Base-by-base conservation (phyloP, 1,139 yeast genomes). In the Nematodospora anomalae region DNA sequence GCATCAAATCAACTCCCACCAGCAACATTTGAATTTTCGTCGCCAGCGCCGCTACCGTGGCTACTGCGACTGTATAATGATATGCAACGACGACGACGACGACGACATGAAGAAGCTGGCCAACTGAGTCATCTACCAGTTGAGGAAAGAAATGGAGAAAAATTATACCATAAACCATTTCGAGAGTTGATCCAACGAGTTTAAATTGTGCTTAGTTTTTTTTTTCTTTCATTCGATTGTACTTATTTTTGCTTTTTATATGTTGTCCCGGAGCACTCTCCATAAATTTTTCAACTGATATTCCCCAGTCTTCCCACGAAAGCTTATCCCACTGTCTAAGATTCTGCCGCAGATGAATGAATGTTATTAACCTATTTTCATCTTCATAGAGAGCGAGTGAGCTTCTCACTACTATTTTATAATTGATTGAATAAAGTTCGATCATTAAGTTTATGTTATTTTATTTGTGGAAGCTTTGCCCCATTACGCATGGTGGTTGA, bases 91-190 rank as follows among this genome's bases (percentile, higher is more conserved):
- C 21, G 8, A 24, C 16, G 12, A 25, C 28, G 28, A 25, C 34
- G 29, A 30, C 15, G 16, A 10, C 26, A 30, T 23, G 15, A 32
- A n/a, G 11, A 14, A 25, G 9, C 10, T 9, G 28, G n/a, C 3
- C 23, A 16, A 28, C 7, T 16, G 6, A 18, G 21, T 7, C 13
- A 11, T 7, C 22, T 11, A 26, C 4, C n/a, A 21, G 28, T 22
- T 22, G 20, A 18, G 6, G 31, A 18, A 16, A 3, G 25, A 13
- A 12, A 26, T 11, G 13, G 14, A 9, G 26, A 26, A n/a, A 14
- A 32, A 12, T 32, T 20, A 11, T 32, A 32, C 27, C 35, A 32
- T 27, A n/a, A 32, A 27, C 35, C 35, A 21, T 32, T 32, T 11
- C 35, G 35, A 32, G 35, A 32, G 29, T 18, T 18, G 21, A 18